Base-by-base conservation (phyloP, 2,329 filamentous ascomycete genomes). In the Bipolaris victoriae region DNA sequence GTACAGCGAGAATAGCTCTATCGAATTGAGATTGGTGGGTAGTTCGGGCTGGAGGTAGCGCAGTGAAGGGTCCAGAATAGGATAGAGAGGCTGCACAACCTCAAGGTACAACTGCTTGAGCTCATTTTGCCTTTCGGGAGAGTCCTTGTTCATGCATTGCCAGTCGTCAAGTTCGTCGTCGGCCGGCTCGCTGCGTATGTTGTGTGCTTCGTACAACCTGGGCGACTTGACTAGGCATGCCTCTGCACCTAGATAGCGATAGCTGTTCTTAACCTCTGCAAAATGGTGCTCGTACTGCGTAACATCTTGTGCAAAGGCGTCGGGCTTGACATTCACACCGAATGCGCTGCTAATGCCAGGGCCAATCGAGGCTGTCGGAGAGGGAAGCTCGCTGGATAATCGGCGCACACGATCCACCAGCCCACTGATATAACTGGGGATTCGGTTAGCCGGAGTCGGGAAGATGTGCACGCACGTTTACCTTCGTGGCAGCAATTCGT, bases 371-470 rank as follows among this genome's bases (percentile, higher is more conserved):
- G 61, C 52, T 3, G 62, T 53, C 10, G 69, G 70, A 1, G 70
- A 67, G 16, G 67, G 57, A 24, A 67, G 53, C 24, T 44, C 44
- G 35, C 39, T 62, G 31, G 65, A 60, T 9, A 75, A 55, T n/a
- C 58, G 63, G 15, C 67, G 72, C 66, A 75, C 70, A 64, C 74
- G 71, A 63, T 73, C 70, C 15, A 76, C 69, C 26, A 76, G 65
- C 39, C 70, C 65, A 16, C 71, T 66, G 39, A 76, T 75, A 58
- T 76, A 75, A 55, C 73, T 75, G 56, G 37, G n/a, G 24, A 4
- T 29, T 37, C 41, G 10, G 57, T 71, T 35, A 70, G 52, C 46
- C 26, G 26, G 41, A 5, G 51, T 20, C 33, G 39, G 41, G 36
- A 45, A 49, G 26, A 43, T 26, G 29, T 22, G 40, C 41, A 47